phyloP scores from a whole-genome alignment of 495 filamentous ascomycete genomes.

The Xylaria telfairii region DNA sequence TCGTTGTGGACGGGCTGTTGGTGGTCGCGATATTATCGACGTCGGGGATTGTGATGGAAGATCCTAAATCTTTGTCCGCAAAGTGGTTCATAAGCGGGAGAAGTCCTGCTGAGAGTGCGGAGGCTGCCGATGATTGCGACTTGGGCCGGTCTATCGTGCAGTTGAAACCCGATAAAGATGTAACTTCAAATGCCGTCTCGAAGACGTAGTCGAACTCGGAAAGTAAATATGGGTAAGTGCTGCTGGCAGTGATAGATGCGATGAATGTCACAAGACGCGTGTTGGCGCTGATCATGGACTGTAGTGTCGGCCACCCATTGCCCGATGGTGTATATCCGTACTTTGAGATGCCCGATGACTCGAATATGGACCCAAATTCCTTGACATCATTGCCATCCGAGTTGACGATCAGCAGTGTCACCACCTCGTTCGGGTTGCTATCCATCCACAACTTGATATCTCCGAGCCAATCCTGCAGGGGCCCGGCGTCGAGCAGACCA shows the following conservation, averaged over 20 bases:
- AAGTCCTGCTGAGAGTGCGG: conserved; percentile 50
- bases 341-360: conserved; percentile 57
- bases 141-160: conserved; percentile 69
- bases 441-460: conserved; percentile 70
- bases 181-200: conserved; percentile 71
- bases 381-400: conserved; percentile 58
- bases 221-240: conserved; percentile 65
- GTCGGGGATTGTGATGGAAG: conserved; percentile 64
- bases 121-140: conserved; percentile 46
- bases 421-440: conserved; percentile 67
- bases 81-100: conserved; percentile 79
- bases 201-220: conserved; percentile 74
- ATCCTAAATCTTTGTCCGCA: conserved; percentile 62
- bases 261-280: conserved; percentile 69
- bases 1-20: conserved; percentile 53
- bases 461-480: conserved; percentile 61
- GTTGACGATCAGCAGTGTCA: conserved; percentile 75
- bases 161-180: conserved; percentile 55
- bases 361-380: conserved; percentile 61
- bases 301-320: conserved; percentile 67
- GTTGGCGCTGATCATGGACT: conserved; percentile 63
- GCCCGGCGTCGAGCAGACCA: conserved; percentile 67
- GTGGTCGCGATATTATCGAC: conserved; percentile 58
- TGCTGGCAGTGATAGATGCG: conserved; percentile 58
- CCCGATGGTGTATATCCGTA: conserved; percentile 62